These are phyloP conservation scores for Diplodia mutila DNA, from an alignment of 2,329 filamentous ascomycete species.

Conservation along the genomic window DNA sequence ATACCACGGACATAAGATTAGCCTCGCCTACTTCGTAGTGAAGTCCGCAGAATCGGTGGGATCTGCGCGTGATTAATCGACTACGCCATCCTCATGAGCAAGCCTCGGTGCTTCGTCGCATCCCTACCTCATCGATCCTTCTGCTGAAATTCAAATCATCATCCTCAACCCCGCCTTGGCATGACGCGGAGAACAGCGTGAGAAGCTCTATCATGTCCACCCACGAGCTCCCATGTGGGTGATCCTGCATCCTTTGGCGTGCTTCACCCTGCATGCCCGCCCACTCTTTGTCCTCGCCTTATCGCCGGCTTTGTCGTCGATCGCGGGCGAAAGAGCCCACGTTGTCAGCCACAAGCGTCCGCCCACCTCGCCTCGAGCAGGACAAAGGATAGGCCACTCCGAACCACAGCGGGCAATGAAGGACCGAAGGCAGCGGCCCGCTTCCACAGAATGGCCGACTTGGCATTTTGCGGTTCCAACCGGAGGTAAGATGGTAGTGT, in stretches of 20 bases:
- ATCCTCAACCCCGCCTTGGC: background rate
- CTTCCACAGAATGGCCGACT: background rate
- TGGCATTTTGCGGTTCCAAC: background rate
- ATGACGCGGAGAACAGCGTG: background rate
- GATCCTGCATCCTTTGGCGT: constrained; percentile 9
- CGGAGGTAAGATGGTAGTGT: background rate
- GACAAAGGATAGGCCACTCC: background rate
- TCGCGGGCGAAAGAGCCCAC: background rate
- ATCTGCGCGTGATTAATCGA: background rate
- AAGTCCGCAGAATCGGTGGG: background rate
- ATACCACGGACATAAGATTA: background rate
- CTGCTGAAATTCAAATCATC: constrained; percentile 1
- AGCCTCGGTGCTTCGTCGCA: background rate
- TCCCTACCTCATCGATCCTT: background rate
- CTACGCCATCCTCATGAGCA: background rate
- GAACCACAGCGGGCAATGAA: background rate
- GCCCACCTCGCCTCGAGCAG: background rate
- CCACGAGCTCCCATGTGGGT: background rate
- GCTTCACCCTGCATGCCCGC: background rate
- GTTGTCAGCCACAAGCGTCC: background rate
- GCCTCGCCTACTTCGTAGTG: background rate
- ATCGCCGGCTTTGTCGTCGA: background rate
- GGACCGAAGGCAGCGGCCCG: constrained; percentile 13
- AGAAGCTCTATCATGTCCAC: background rate
- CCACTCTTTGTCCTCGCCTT: background rate